A percentile compares a stretch with the other conserved stretches of the same genome.
These are phyloP conservation scores for Mangifera indica DNA, from an alignment of 345 rosid genomes.

Conservation along the genomic window DNA sequence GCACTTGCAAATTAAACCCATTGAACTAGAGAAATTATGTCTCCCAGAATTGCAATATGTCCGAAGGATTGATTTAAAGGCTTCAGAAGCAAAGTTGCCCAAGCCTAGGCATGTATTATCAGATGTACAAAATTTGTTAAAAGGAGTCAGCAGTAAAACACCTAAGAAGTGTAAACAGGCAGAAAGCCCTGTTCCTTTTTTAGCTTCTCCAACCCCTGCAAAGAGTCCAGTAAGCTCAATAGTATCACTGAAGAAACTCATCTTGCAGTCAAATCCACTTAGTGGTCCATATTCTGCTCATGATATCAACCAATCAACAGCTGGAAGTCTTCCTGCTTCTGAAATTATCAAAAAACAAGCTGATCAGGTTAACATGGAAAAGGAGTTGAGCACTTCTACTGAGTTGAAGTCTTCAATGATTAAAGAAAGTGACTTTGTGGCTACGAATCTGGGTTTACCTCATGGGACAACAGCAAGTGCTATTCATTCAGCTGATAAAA, in stretches of 20 bases:
- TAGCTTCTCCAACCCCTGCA: constrained; percentile 49
- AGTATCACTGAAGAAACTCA: constrained; percentile 33
- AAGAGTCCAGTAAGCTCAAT: constrained; percentile 46
- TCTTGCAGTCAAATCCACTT: constrained; percentile 29
- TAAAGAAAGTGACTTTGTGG: constrained; percentile 33
- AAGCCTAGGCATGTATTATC: constrained; percentile 49
- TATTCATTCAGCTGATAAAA: constrained; percentile 28
- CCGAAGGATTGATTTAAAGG: constrained; percentile 45
- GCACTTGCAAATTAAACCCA: constrained; percentile 58
- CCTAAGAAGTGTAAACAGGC: constrained; percentile 31
- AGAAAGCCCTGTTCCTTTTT: constrained; percentile 29
- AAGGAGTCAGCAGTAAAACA: constrained; percentile 33
- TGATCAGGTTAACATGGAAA: constrained; percentile 36
- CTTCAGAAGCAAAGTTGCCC: constrained; percentile 34
- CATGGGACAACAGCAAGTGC: constrained; percentile 24
- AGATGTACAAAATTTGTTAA: constrained; percentile 50
- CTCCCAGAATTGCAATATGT: constrained; percentile 59
- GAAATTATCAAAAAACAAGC: constrained; percentile 24
- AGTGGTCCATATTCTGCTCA: constrained; percentile 51
- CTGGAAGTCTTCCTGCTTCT: constrained; percentile 25
- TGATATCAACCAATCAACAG: constrained; percentile 33
- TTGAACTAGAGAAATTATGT: constrained; percentile 41
- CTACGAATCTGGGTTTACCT: constrained; percentile 25
- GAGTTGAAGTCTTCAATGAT: constrained; percentile 26
- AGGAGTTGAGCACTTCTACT: constrained; percentile 25